These are phyloP conservation scores for Wallacemonas sp. DNA, from an alignment of 208 protist species.

Conservation along the genomic window DNA sequence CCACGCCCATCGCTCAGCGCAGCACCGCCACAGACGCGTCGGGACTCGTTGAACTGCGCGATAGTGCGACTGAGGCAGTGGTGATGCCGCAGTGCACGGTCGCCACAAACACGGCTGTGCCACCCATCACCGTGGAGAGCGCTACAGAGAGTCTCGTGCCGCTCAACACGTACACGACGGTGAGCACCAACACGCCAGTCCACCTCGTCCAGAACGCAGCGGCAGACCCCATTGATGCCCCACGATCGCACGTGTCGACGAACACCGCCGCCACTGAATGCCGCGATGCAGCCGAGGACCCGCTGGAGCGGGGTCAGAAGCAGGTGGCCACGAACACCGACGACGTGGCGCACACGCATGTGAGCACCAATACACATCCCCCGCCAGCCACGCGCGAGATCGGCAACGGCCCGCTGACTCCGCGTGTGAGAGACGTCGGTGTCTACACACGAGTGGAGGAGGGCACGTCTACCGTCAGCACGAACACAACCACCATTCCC, in stretches of 20 bases:
- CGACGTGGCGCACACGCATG: too few species aligned
- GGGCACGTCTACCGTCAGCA: background rate
- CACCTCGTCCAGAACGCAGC: background rate
- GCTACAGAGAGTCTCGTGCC: too few species aligned
- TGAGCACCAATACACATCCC: too few species aligned
- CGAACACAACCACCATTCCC: background rate
- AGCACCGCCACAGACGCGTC: too few species aligned
- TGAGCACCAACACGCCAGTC: background rate
- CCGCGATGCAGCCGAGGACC: too few species aligned
- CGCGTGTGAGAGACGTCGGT: background rate
- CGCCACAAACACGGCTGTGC: background rate
- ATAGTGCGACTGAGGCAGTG: too few species aligned
- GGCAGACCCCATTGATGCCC: background rate
- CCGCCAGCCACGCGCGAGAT: too few species aligned
- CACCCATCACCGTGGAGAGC: background rate
- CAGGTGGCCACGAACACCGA: too few species aligned
- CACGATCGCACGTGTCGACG: background rate
- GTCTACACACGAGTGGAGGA: background rate
- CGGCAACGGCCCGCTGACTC: too few species aligned
- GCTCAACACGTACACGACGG: too few species aligned
- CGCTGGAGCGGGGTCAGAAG: too few species aligned
- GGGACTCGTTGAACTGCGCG: too few species aligned
- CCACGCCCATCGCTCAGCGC: background rate
- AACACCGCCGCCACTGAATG: background rate
- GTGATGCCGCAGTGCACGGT: background rate